phyloP scores from a whole-genome alignment of 1,139 yeast genomes.

The Yamadazyma blattariae region DNA sequence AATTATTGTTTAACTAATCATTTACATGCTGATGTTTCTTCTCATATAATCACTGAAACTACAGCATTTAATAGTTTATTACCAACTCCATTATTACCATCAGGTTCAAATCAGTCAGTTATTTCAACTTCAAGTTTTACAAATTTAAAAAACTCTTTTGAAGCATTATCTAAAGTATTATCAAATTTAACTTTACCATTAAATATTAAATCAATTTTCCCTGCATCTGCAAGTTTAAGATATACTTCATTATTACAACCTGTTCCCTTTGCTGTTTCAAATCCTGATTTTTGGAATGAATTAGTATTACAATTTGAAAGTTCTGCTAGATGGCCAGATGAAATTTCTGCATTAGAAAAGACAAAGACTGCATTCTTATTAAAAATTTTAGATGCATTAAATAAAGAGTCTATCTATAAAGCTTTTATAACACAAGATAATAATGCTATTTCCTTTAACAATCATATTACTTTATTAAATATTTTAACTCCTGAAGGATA shows the following conservation, averaged over 20 bases:
- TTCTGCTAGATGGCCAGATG: conserved; percentile 96
- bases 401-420: conserved; percentile 50
- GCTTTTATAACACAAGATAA: conserved; percentile 63
- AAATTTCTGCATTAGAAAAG: conserved; percentile 76
- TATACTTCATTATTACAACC: conserved; percentile 76
- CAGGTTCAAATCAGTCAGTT: conserved; percentile 51
- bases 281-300: conserved; percentile 79
- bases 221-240: conserved; percentile 71
- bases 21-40: conserved; percentile 46
- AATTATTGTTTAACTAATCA: conserved; percentile 64
- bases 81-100: conserved; percentile 61
- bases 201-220: conserved; percentile 64
- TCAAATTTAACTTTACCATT: conserved; percentile 65
- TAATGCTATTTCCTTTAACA: conserved; percentile 58
- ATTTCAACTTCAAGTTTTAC: conserved; percentile 54
- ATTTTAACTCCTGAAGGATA: conserved; percentile 83
- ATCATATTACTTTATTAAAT: conserved; percentile 55
- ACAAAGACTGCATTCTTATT: conserved; percentile 87
- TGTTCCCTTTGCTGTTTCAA: conserved; percentile 74
- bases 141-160: conserved; percentile 61
- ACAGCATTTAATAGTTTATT: conserved; percentile 48
- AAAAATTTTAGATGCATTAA: conserved; percentile 61
- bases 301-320: conserved; percentile 84
- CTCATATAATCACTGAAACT: conserved; percentile 38
- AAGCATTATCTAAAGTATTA: conserved; percentile 55